A percentile compares a stretch with the other conserved stretches of the same genome.
These are phyloP conservation scores for Lachnum nothofagi DNA, from an alignment of 2,329 filamentous ascomycete species.

Conservation along the genomic window DNA sequence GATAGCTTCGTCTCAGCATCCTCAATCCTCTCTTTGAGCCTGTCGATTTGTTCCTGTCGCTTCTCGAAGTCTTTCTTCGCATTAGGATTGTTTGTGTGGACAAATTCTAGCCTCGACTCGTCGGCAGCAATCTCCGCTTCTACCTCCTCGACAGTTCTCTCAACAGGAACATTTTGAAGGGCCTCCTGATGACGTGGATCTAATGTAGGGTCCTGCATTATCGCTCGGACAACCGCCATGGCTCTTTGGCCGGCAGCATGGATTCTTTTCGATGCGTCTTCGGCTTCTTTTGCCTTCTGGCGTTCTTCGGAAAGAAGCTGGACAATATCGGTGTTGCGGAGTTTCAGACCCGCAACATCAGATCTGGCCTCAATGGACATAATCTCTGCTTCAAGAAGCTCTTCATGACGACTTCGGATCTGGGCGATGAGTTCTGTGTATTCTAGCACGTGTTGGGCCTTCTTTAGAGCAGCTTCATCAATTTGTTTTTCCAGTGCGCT, in stretches of 20 bases:
- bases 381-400: slow-evolving; percentile 65
- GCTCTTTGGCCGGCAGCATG: slow-evolving; percentile 38
- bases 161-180: slow-evolving; percentile 41
- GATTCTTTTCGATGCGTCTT: slow-evolving; percentile 37
- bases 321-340: slow-evolving; percentile 58
- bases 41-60: slow-evolving; percentile 64
- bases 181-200: slow-evolving; percentile 33
- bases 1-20: slow-evolving; percentile 51
- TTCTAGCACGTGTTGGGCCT: slow-evolving; percentile 48
- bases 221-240: slow-evolving; percentile 34
- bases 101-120: slow-evolving; percentile 69
- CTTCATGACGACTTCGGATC: slow-evolving; percentile 58
- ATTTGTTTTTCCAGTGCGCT: slow-evolving; percentile 47
- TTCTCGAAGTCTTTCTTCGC: slow-evolving; percentile 73
- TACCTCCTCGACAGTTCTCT: slow-evolving; percentile 57
- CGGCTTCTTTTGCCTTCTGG: slow-evolving; percentile 36
- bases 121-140: slow-evolving; percentile 70
- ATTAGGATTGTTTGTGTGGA: slow-evolving; percentile 70
- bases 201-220: slow-evolving; percentile 33
- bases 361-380: slow-evolving; percentile 75
- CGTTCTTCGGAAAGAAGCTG: slow-evolving; percentile 45
- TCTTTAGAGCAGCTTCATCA: slow-evolving; percentile 52
- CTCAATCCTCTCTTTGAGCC: slow-evolving; percentile 54
- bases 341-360: slow-evolving; percentile 65
- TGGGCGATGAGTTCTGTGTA: slow-evolving; percentile 56